Evolutionary conservation across 2,329 filamentous ascomycete genomes (phyloP), one percentile per base, ranked within the genome.

Genomic region (Cladosporium phlei): DNA sequence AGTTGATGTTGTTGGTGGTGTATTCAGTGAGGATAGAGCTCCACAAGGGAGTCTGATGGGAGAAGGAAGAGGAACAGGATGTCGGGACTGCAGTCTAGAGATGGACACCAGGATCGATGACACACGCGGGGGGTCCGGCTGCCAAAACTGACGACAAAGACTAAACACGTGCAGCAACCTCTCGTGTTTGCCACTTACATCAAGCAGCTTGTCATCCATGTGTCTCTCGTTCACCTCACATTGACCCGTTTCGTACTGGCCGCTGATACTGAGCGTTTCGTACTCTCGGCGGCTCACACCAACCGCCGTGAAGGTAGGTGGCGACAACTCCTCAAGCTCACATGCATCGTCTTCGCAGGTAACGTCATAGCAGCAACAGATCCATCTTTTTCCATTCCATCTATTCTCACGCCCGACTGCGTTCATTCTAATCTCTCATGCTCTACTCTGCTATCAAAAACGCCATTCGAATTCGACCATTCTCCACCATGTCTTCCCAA

Each of bases 41-140:
- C 48, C 51, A 47, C 48, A 47, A 45, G 45, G 48, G 51, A 44
- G 44, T 49, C 46, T 49, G 47, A 46, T 49, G 47, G 38, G 47
- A 39, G 38, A 30, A 48, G 43, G 43, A 39, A 30, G 27, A 40
- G 30, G 38, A 43, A 38, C 37, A 28, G 11, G 32, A 19, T 10
- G 11, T 25, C 27, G 19, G 22, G 27, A 22, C 29, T 10, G 35
- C 14, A 24, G 35, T 19, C 19, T 10, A 38, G n/a, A n/a, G n/a
- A n/a, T n/a, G n/a, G n/a, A n/a, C n/a, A n/a, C n/a, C n/a, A n/a
- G n/a, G n/a, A n/a, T n/a, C n/a, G n/a, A n/a, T n/a, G n/a, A n/a
- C n/a, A n/a, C n/a, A n/a, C 24, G 35, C 21, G 35, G 21, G 35
- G 35, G 22, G 20, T 25, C n/a, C 16, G n/a, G n/a, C n/a, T n/a